phyloP scores from a whole-genome alignment of 73 alveolate genomes.

The Effrenium voratum region DNA sequence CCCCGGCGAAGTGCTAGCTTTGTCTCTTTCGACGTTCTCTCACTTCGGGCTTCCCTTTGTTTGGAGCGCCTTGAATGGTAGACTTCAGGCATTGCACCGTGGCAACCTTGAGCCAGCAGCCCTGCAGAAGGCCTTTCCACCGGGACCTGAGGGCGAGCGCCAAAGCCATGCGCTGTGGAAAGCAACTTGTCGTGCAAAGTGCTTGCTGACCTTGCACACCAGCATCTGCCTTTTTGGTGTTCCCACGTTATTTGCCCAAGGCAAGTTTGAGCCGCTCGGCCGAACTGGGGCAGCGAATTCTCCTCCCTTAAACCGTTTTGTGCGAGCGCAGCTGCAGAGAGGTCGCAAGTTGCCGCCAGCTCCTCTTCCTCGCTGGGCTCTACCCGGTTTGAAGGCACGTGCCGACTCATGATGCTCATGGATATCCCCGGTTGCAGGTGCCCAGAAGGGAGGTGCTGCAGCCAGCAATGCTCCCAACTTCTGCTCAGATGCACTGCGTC shows the following conservation, averaged over 20 bases:
- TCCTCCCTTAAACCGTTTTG: too few relatives aligned
- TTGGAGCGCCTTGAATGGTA: too few relatives aligned
- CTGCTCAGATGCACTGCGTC: too few relatives aligned
- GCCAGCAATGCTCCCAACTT: too few relatives aligned
- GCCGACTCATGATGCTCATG: not conserved
- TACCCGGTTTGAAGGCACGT: slow-evolving; percentile 27
- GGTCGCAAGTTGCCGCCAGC: slow-evolving; percentile 56
- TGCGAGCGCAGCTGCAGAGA: too few relatives aligned
- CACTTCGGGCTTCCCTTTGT: too few relatives aligned
- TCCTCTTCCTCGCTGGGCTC: slow-evolving; percentile 68
- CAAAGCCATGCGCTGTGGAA: slow-evolving; percentile 40
- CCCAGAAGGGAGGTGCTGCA: not conserved
- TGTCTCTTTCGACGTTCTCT: too few relatives aligned
- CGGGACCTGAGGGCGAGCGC: slow-evolving; percentile 26
- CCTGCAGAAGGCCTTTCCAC: slow-evolving; percentile 75
- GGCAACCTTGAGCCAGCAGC: slow-evolving; percentile 59
- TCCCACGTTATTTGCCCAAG: not conserved
- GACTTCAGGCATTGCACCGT: slow-evolving; percentile 39
- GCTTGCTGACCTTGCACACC: not conserved
- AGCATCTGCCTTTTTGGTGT: not conserved
- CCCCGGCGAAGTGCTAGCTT: too few relatives aligned
- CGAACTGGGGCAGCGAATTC: too few relatives aligned
- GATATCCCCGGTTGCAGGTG: not conserved
- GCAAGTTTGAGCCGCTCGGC: too few relatives aligned
- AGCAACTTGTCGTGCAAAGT: not conserved